A percentile compares a stretch with the other conserved stretches of the same genome.
Evolutionary conservation across 352 stramenopile genomes (phyloP).

Genomic region (Phytophthora ramorum): DNA sequence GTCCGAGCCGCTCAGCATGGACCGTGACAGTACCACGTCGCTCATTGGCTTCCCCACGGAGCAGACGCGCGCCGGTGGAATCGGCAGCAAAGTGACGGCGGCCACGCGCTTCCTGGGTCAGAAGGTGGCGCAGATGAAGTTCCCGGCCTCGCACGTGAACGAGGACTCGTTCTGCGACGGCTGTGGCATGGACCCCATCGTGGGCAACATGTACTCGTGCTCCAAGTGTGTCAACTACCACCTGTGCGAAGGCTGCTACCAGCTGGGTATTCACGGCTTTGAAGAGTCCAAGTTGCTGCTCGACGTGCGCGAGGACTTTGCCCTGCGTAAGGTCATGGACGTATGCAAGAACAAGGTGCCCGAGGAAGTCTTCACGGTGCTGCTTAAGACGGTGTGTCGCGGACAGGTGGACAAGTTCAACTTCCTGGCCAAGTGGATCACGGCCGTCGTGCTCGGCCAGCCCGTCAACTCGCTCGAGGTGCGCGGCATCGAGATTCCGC

Average conservation of each 20-base stretch:
- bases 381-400: slow-evolving; percentile 86
- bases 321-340: slow-evolving; percentile 79
- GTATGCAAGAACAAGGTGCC: slow-evolving; percentile 77
- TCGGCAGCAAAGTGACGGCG: slow-evolving; percentile 73
- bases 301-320: slow-evolving; percentile 85
- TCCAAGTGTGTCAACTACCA: slow-evolving; percentile 87
- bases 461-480: slow-evolving; percentile 73
- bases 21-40: slow-evolving; percentile 81
- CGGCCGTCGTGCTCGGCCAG: slow-evolving; percentile 72
- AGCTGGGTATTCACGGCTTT: slow-evolving; percentile 84
- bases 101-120: slow-evolving; percentile 80
- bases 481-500: slow-evolving; percentile 87
- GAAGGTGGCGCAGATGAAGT: slow-evolving; percentile 85
- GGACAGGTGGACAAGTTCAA: slow-evolving; percentile 91
- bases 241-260: slow-evolving; percentile 87
- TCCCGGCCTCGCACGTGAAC: slow-evolving; percentile 76
- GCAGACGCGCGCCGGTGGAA: slow-evolving; percentile 33
- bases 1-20: slow-evolving; percentile 85
- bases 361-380: slow-evolving; percentile 82
- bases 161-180: slow-evolving; percentile 91
- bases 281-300: slow-evolving; percentile 82
- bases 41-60: slow-evolving; percentile 69
- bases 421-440: slow-evolving; percentile 89
- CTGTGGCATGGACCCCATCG: slow-evolving; percentile 89
- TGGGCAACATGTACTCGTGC: slow-evolving; percentile 91